Evolutionary conservation across 805 yeast genomes (phyloP).

Genomic region (Zygosaccharomyces bisporus): DNA sequence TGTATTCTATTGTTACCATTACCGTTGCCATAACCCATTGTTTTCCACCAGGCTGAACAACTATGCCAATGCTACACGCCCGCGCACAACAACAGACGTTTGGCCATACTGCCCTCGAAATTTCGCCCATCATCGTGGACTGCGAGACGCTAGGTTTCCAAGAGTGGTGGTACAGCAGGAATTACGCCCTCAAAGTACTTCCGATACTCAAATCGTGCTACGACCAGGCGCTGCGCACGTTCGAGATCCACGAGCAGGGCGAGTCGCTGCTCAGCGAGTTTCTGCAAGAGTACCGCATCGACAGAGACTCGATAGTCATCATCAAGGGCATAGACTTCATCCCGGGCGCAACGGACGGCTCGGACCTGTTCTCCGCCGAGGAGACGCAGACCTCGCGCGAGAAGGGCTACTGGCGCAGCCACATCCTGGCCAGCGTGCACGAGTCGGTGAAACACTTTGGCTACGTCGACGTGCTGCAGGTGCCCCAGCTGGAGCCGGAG

Average conservation of each 20-base stretch:
- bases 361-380: not conserved
- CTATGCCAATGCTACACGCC: not conserved
- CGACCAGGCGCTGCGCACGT: slow-evolving; percentile 46
- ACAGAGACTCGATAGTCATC: slow-evolving; percentile 52
- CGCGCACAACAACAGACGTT: slow-evolving; percentile 20
- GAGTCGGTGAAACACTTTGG: slow-evolving; percentile 46
- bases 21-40: too few relatives aligned
- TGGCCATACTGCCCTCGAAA: slow-evolving; percentile 47
- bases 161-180: slow-evolving; percentile 39
- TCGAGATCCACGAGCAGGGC: slow-evolving; percentile 48
- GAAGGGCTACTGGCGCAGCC: slow-evolving; percentile 44
- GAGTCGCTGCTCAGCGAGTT: slow-evolving; percentile 52
- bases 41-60: too few relatives aligned
- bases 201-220: slow-evolving; percentile 43
- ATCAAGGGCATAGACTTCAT: slow-evolving; percentile 43
- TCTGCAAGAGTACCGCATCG: slow-evolving; percentile 47
- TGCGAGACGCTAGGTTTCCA: slow-evolving; percentile 51
- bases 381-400: slow-evolving; percentile 33
- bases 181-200: not conserved
- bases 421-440: slow-evolving; percentile 43
- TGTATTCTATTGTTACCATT: too few relatives aligned
- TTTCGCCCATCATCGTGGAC: slow-evolving; percentile 50
- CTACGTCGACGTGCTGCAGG: slow-evolving; percentile 52
- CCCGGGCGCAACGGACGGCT: slow-evolving; percentile 27
- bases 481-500: slow-evolving; percentile 49